A percentile compares a stretch with the other conserved stretches of the same genome.
Conservation (phyloP, 768 basidiomycete genomes). For the Pleurotus ostreatus region DNA sequence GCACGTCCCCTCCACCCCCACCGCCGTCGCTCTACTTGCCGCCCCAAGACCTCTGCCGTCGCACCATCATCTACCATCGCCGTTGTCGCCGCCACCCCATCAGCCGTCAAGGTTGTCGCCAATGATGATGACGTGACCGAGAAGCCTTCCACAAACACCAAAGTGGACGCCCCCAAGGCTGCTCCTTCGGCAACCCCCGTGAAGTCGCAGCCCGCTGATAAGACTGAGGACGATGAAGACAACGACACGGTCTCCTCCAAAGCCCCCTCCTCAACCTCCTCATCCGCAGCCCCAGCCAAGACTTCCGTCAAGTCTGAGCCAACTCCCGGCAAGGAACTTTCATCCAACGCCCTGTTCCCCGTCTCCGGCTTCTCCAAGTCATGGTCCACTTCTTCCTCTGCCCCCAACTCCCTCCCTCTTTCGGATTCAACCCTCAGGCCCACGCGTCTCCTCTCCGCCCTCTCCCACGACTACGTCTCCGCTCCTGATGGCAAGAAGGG, state of each 20-base stretch:
- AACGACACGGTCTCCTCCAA: conserved; percentile 3
- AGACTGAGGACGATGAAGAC: background rate
- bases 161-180: background rate
- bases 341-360: conserved; percentile 36
- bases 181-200: background rate
- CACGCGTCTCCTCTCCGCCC: conserved; percentile 28
- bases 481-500: conserved; percentile 48
- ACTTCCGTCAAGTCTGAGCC: conserved; percentile 11
- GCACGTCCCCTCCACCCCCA: background rate
- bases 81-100: background rate
- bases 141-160: background rate
- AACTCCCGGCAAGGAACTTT: conserved; percentile 13
- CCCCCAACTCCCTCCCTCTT: conserved; percentile 31
- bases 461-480: conserved; percentile 36
- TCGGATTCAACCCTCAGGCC: conserved; percentile 42
- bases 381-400: conserved; percentile 43
- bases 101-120: background rate
- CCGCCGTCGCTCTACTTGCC: conserved; percentile 3
- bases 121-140: background rate
- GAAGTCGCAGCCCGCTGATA: background rate
- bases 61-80: background rate
- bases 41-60: background rate
- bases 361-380: conserved; percentile 26
- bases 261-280: background rate
- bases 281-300: conserved; percentile 10